A percentile compares a stretch with the other conserved stretches of the same genome.
Evolutionary conservation across 2,329 filamentous ascomycete genomes (phyloP).

Genomic region (Cryphonectria radicalis): DNA sequence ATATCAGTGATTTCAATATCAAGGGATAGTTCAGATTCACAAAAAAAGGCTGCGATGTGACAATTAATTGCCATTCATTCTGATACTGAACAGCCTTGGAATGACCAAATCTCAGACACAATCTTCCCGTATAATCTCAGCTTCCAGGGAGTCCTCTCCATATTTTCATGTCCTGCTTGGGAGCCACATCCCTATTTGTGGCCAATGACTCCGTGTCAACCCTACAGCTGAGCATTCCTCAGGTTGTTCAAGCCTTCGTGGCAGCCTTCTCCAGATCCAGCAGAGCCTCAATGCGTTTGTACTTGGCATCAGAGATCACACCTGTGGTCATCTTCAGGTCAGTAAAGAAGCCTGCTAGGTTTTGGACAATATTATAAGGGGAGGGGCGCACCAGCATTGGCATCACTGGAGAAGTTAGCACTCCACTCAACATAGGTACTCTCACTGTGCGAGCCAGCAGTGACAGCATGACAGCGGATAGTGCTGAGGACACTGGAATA

Average conservation of each 20-base stretch:
- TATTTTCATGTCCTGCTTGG: background rate
- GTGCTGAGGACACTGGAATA: conserved; percentile 72
- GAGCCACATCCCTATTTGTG: background rate
- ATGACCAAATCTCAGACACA: background rate
- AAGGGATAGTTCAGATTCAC: no score
- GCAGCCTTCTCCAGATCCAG: conserved; percentile 64
- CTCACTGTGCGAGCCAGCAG: conserved; percentile 66
- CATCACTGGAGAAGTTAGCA: conserved; percentile 71
- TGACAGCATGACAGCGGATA: conserved; percentile 67
- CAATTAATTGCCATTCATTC: background rate
- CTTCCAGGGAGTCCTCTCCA: background rate
- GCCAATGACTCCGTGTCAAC: background rate
- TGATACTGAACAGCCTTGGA: background rate
- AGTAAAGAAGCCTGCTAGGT: conserved; percentile 23
- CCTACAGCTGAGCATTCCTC: background rate
- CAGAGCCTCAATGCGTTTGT: conserved; percentile 74
- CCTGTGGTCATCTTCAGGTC: conserved; percentile 45
- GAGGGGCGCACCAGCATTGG: conserved; percentile 64
- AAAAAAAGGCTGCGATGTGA: background rate
- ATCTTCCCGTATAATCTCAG: background rate
- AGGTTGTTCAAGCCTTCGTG: conserved; percentile 36
- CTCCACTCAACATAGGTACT: conserved; percentile 72
- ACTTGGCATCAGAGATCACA: conserved; percentile 76
- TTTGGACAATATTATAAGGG: no score
- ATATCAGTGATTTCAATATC: no score